Conservation (phyloP, 768 basidiomycete genomes). For the Tulasnella sp. region DNA sequence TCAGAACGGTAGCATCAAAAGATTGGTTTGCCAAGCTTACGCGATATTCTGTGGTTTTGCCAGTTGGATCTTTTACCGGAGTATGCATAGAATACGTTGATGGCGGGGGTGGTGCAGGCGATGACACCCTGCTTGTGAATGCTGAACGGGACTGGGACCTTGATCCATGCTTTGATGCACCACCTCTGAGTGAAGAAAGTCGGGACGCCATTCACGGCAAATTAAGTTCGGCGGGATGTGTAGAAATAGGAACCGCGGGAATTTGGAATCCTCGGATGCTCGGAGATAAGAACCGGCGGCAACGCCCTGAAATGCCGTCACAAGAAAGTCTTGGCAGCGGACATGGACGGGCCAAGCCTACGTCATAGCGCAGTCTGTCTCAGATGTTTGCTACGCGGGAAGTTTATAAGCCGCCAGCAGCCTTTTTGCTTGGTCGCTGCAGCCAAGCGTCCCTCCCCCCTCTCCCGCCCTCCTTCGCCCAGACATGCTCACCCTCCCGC, state of each 20-base stretch:
- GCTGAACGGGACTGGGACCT: slow-evolving; percentile 10
- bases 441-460: background rate
- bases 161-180: background rate
- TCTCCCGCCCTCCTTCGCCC: background rate
- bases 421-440: background rate
- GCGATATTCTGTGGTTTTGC: slow-evolving; percentile 71
- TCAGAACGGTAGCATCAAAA: background rate
- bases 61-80: slow-evolving; percentile 70
- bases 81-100: slow-evolving; percentile 11
- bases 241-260: background rate
- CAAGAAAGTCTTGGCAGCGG: background rate
- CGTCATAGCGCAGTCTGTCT: background rate
- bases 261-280: no score
- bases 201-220: background rate
- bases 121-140: slow-evolving; percentile 5
- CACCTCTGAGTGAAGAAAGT: background rate
- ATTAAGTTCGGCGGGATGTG: background rate
- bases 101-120: background rate
- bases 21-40: slow-evolving; percentile 38
- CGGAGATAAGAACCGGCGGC: background rate
- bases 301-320: background rate
- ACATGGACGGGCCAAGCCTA: background rate
- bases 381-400: background rate
- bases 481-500: background rate
- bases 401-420: background rate